Conservation (phyloP, 2,329 filamentous ascomycete species). For the Apiospora pterosperma region DNA sequence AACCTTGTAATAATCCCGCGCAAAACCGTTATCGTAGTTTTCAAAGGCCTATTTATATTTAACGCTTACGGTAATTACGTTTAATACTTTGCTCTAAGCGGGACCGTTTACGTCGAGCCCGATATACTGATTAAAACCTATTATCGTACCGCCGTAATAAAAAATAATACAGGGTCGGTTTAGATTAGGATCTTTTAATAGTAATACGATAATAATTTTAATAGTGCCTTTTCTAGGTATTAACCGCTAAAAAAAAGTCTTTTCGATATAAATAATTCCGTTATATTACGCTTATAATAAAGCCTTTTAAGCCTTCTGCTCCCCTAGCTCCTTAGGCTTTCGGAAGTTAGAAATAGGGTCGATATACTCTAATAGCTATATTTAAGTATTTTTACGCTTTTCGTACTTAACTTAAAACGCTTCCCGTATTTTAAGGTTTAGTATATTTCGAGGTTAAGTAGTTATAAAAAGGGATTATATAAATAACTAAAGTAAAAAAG, state of each 20-base stretch:
- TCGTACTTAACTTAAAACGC: not conserved
- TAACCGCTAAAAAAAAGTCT: no score
- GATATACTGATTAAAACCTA: slow-evolving; percentile 26
- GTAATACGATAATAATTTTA: slow-evolving; percentile 19
- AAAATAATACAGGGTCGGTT: slow-evolving; percentile 27
- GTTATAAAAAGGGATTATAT: no score
- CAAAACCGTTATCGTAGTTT: slow-evolving; percentile 21
- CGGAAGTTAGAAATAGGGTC: not conserved
- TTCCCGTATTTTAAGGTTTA: no score
- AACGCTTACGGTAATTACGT: slow-evolving; percentile 27
- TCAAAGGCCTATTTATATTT: slow-evolving; percentile 29
- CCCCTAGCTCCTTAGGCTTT: not conserved
- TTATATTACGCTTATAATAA: no score
- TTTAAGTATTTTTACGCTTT: not conserved
- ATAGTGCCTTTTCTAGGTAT: no score
- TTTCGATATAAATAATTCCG: not conserved
- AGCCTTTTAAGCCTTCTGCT: not conserved
- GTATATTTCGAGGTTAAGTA: no score
- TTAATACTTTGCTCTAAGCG: slow-evolving; percentile 24
- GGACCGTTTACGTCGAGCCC: slow-evolving; percentile 25
- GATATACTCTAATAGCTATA: not conserved
- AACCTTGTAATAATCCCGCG: slow-evolving; percentile 35
- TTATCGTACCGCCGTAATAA: slow-evolving; percentile 26
- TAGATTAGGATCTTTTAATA: not conserved
- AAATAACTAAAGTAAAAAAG: no score